A percentile compares a stretch with the other conserved stretches of the same genome.
These are phyloP conservation scores for Monosporascus ibericus DNA, from an alignment of 2,329 filamentous ascomycete genomes.

Conservation along the genomic window DNA sequence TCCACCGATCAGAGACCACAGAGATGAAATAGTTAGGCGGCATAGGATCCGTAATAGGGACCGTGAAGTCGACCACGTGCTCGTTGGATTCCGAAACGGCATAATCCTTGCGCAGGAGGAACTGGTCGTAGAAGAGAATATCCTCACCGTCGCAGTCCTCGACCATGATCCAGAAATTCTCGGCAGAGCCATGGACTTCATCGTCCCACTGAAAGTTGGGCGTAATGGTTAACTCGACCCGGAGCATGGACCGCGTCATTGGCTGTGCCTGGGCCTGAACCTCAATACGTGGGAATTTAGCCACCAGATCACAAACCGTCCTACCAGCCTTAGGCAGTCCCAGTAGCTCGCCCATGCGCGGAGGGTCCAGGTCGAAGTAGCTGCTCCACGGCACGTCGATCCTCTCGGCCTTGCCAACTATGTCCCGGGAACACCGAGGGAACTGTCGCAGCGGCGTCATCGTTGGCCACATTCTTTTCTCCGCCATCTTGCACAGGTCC, in stretches of 20 bases:
- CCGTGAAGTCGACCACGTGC: constrained; percentile 92
- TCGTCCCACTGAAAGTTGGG: constrained; percentile 97
- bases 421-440: constrained; percentile 71
- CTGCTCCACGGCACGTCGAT: constrained; percentile 90
- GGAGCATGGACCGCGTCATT: constrained; percentile 87
- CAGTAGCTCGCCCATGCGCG: constrained; percentile 90
- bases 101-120: constrained; percentile 85
- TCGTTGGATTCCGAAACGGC: constrained; percentile 81
- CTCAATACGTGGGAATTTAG: constrained; percentile 89
- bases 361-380: constrained; percentile 95
- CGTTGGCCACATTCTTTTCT: constrained; percentile 99
- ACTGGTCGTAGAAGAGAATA: constrained; percentile 90
- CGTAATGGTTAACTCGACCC: constrained; percentile 82
- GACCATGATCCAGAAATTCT: constrained; percentile 95
- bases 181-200: constrained; percentile 74
- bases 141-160: constrained; percentile 98
- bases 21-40: constrained; percentile 98
- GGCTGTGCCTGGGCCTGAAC: constrained; percentile 92
- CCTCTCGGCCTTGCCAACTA: constrained; percentile 86
- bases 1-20: constrained; percentile 92
- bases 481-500: constrained; percentile 97
- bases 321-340: constrained; percentile 85
- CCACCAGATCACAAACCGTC: constrained; percentile 76
- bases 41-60: constrained; percentile 95
- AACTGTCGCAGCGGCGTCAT: constrained; percentile 97